Base-by-base conservation (phyloP, 1,139 yeast species). In the Chernovozyma aurita region DNA sequence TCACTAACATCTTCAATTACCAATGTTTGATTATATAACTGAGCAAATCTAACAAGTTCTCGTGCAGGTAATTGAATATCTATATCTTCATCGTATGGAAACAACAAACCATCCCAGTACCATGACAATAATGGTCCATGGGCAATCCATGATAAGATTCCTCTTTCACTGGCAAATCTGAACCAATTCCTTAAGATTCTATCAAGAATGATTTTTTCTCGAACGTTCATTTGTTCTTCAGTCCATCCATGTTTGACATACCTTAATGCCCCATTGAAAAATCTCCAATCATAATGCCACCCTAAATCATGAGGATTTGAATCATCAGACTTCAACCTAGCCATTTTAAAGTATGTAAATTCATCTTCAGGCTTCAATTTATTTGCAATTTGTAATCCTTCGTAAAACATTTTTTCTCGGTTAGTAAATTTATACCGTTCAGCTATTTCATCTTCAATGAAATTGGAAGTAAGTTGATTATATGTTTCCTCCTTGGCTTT, bases 41-140 rank as follows among this genome's bases (percentile, higher is more conserved):
- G 49, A 2, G 61, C 53, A 28, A 61, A 48, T 18, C 55, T 43
- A 11, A 52, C 44, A 27, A 61, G 44, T 36, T 62, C 63, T 24
- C 51, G 43, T 12, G 59, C 50, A 2, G 67, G 65, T 63, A 61
- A 57, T 43, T 61, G 66, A 29, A 61, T 56, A 39, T 60, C 65
- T 29, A 56, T 57, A 42, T 61, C 65, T 28, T 49, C 52, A 42
- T 61, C 65, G 44, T 57, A 61, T 12, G 66, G 65, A 45, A 59
- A 59, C 34, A 53, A 42, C 36, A 60, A 42, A 0, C 67, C 66
- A 46, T 62, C 59, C 65, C 65, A 61, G 39, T 61, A 64, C 70
- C 70, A 65, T 20, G 59, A 48, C 33, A 62, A 50, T 30, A 61
- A 47, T 17, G 63, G 57, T 2, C 67, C 66, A 45, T 62, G 67